Conservation (phyloP, 148 eudicot species). For the Nepenthes gracilis region DNA sequence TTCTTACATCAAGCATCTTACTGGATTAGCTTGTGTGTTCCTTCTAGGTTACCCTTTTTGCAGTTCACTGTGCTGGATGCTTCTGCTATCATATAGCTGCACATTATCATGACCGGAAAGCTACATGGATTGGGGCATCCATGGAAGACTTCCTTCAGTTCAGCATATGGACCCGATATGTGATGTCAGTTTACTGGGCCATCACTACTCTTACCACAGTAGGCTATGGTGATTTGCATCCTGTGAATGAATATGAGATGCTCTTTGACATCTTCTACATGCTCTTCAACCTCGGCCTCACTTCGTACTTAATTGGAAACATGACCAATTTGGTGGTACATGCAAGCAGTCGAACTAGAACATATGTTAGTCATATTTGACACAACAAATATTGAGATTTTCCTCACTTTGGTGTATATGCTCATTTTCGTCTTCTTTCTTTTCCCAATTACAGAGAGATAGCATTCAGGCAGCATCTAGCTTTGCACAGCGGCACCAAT, state of each 20-base stretch:
- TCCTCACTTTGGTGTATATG: not conserved
- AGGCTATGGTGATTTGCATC: constrained; percentile 83
- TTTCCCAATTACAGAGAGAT: constrained; percentile 44
- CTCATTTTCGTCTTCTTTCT: constrained; percentile 1
- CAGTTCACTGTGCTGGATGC: constrained; percentile 68
- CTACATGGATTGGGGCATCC: constrained; percentile 52
- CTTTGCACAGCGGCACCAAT: constrained; percentile 60
- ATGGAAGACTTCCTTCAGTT: constrained; percentile 21
- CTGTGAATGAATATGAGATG: constrained; percentile 61
- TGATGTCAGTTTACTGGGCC: constrained; percentile 70
- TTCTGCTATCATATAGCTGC: constrained; percentile 47
- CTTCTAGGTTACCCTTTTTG: constrained; percentile 67
- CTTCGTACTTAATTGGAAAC: constrained; percentile 73
- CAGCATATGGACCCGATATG: constrained; percentile 38
- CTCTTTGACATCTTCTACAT: constrained; percentile 52
- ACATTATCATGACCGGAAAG: constrained; percentile 26
- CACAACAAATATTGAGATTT: not conserved
- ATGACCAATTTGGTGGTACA: constrained; percentile 90
- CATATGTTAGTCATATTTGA: constrained; percentile 47
- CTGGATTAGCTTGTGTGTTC: not conserved
- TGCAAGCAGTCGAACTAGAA: constrained; percentile 54
- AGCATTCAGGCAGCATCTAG: constrained; percentile 70
- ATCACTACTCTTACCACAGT: constrained; percentile 66
- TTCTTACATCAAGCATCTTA: not conserved
- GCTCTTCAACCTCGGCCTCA: constrained; percentile 78